Percentiles rank a stretch among this genome's conserved stretches.
phyloP scores from a whole-genome alignment of 768 basidiomycete genomes.

The Filobasidium floriforme region DNA sequence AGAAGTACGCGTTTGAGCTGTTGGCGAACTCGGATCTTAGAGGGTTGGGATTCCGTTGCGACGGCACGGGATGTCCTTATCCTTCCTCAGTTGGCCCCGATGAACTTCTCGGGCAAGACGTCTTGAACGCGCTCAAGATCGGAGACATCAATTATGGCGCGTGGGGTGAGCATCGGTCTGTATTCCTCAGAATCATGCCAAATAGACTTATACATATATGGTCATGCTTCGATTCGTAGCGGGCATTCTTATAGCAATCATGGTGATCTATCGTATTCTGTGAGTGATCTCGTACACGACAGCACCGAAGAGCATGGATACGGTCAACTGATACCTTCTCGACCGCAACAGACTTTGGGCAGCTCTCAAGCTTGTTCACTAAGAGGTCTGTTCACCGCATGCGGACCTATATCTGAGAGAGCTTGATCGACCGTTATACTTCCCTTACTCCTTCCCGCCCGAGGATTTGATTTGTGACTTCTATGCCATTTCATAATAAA shows the following conservation, averaged over 20 bases:
- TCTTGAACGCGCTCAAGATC: slow-evolving; percentile 51
- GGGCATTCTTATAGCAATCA: slow-evolving; percentile 50
- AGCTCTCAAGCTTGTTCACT: no score
- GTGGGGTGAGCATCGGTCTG: slow-evolving; percentile 41
- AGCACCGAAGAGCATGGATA: no score
- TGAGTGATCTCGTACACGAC: slow-evolving; percentile 21
- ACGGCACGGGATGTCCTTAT: slow-evolving; percentile 52
- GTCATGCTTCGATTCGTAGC: slow-evolving; percentile 19
- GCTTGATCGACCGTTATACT: no score
- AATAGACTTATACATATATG: background rate
- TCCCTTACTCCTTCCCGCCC: no score
- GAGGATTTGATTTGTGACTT: no score
- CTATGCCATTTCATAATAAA: no score
- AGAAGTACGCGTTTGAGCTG: slow-evolving; percentile 35
- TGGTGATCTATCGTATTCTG: slow-evolving; percentile 50
- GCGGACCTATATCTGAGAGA: no score
- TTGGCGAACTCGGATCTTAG: slow-evolving; percentile 50
- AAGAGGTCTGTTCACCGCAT: no score
- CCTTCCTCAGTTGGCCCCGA: slow-evolving; percentile 49
- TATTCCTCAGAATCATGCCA: no score
- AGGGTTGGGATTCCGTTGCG: slow-evolving; percentile 51
- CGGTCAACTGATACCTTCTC: no score
- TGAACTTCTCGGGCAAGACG: slow-evolving; percentile 50
- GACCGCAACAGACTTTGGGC: no score
- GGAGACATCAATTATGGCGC: slow-evolving; percentile 49